Conservation (phyloP, 1,284 basidiomycete species). For the Cryptococcus neoformans region DNA sequence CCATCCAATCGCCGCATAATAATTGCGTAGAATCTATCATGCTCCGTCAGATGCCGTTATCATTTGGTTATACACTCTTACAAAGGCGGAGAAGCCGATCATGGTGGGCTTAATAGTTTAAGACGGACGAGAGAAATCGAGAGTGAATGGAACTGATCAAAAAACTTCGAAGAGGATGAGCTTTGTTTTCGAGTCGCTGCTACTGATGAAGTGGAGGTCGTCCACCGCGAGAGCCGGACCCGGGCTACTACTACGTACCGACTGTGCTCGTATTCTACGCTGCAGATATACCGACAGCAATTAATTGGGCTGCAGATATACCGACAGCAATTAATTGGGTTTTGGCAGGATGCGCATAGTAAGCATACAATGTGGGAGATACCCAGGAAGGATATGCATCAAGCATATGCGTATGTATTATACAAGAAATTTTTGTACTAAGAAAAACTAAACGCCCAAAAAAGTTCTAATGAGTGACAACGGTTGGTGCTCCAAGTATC, state of each 20-base stretch:
- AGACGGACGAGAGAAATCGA: no score
- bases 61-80: neutral
- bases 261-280: no score
- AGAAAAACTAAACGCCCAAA: conserved; percentile 5
- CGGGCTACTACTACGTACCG: no score
- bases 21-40: conserved; percentile 47
- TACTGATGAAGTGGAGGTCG: neutral
- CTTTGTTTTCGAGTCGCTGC: no score
- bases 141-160: no score
- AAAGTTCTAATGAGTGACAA: conserved; percentile 9
- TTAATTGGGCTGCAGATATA: no score
- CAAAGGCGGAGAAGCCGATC: conserved; percentile 15
- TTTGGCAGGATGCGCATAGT: no score
- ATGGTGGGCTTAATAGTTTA: neutral
- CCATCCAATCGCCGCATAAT: conserved; percentile 90
- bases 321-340: no score
- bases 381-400: neutral
- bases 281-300: no score
- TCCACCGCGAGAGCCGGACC: neutral
- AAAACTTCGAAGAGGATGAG: no score
- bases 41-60: neutral
- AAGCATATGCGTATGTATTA: neutral
- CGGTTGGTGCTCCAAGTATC: neutral
- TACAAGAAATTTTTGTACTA: neutral
- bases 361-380: no score